Percentiles rank a stretch among this genome's conserved stretches.
Evolutionary conservation across 2,329 filamentous ascomycete species (phyloP).

Genomic region (Amauroascus verrucosus): DNA sequence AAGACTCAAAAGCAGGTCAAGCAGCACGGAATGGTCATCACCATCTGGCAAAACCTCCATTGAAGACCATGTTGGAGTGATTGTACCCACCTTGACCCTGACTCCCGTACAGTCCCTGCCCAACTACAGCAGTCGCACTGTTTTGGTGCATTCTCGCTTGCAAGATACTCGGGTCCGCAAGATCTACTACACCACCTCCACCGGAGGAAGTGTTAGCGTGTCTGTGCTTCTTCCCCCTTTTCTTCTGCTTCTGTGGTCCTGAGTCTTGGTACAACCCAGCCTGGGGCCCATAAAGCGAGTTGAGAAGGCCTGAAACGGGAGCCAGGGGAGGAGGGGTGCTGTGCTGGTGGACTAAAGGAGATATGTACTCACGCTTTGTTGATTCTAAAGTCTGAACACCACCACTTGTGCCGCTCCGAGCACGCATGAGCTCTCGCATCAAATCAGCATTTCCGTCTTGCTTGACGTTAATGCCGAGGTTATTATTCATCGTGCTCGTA

Average conservation of each 20-base stretch:
- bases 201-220: constrained; percentile 99
- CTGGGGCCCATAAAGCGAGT: constrained; percentile 81
- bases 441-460: constrained; percentile 67
- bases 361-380: constrained; percentile 97
- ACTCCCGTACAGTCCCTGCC: constrained; percentile 82
- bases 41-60: constrained; percentile 58
- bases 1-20: constrained; percentile 10
- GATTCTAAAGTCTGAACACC: constrained; percentile 66
- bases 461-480: constrained; percentile 54
- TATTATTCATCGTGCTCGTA: constrained; percentile 52
- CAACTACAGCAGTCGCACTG: constrained; percentile 60
- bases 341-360: constrained; percentile 84
- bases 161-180: constrained; percentile 99
- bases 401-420: constrained; percentile 47
- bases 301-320: constrained; percentile 82
- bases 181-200: constrained; percentile 96
- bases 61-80: constrained; percentile 67
- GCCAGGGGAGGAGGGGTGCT: constrained; percentile 76
- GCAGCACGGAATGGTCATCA: constrained; percentile 33
- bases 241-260: constrained; percentile 90
- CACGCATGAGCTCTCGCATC: constrained; percentile 71
- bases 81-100: constrained; percentile 91
- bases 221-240: constrained; percentile 99
- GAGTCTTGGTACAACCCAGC: constrained; percentile 81
- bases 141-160: constrained; percentile 93